A percentile compares a stretch with the other conserved stretches of the same genome.
Evolutionary conservation across 352 stramenopile genomes (phyloP).

Genomic region (Phytopythium vexans): DNA sequence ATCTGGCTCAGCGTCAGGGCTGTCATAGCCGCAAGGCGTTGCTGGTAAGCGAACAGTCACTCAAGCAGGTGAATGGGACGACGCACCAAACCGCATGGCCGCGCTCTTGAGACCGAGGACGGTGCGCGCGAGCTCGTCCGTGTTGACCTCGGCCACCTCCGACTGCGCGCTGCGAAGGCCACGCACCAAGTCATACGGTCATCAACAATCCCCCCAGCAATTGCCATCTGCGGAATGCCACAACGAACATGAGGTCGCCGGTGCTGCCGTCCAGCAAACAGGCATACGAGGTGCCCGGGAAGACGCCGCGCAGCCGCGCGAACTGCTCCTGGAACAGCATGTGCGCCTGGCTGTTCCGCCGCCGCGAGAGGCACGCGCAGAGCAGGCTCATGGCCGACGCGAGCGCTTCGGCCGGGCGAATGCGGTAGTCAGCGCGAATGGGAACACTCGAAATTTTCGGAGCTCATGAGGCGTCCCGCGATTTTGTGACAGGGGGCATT

Average conservation of each 20-base stretch:
- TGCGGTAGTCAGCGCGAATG: slow-evolving; percentile 3
- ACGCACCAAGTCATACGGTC: background rate
- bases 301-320: slow-evolving; percentile 65
- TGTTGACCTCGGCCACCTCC: slow-evolving; percentile 57
- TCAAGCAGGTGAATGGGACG: background rate
- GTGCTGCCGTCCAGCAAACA: slow-evolving; percentile 74
- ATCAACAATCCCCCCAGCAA: background rate
- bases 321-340: slow-evolving; percentile 74
- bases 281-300: slow-evolving; percentile 76
- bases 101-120: slow-evolving; percentile 81
- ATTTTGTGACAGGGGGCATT: background rate
- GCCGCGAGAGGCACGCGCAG: slow-evolving; percentile 70
- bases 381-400: slow-evolving; percentile 50
- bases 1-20: slow-evolving; percentile 78
- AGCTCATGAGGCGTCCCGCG: background rate
- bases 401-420: slow-evolving; percentile 5
- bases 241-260: slow-evolving; percentile 78
- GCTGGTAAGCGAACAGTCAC: background rate
- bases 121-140: slow-evolving; percentile 73
- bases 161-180: slow-evolving; percentile 49
- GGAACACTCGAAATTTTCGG: slow-evolving; percentile 1
- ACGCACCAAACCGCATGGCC: slow-evolving; percentile 75
- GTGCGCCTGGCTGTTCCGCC: slow-evolving; percentile 46
- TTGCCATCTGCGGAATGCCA: background rate
- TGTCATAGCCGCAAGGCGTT: slow-evolving; percentile 8